Evolutionary conservation across 176 grass and related monocot species (phyloP), one percentile per base, ranked within the genome.

Genomic region (Pharus latifolius): DNA sequence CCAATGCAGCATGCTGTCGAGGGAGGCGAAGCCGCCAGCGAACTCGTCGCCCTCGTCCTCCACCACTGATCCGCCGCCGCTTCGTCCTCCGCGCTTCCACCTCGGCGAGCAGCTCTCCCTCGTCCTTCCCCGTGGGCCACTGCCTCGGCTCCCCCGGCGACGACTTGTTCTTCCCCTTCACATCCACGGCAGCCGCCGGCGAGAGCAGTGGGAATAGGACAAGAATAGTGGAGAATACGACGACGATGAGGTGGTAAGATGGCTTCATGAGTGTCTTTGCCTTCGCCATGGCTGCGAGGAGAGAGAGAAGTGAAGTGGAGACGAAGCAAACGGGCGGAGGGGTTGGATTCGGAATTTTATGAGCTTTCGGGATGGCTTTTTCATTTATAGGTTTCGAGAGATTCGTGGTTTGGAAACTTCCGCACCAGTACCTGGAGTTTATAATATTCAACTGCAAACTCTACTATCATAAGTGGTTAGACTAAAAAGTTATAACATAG

Each of bases 1-100:
- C 95, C 95, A 98, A 70, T 93, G 87, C 42, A 98, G 76, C 87
- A 98, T 98, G 77, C 87, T 87, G 63, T 98, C 95, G 47, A 98
- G 73, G 67, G 90, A 90, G 70, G 81, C 85, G 67, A 98, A 98
- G 4, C 89, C 87, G 3, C 90, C 90, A 7, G 64, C 78, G 15
- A 93, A 81, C 72, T 93, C 86, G 9, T 69, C 67, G 22, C 24
- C n/a, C 14, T 41, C 71, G 23, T 85, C 84, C 46, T 88, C 87
- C 86, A 60, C 89, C 55, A 84, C 58, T 1, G 69, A 78, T 0
- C 12, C 60, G 50, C 34, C 46, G 67, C 77, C 48, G 4, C n/a
- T n/a, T 49, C 26, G 0, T 50, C 73, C 6, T 33, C 61, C 10
- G 19, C 32, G 6, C 26, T 8, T 69, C 76, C 29, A 35, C 26